Percentiles rank a stretch among this genome's conserved stretches.
Conservation (phyloP, 2,329 filamentous ascomycete genomes). For the Colletotrichum sp. region DNA sequence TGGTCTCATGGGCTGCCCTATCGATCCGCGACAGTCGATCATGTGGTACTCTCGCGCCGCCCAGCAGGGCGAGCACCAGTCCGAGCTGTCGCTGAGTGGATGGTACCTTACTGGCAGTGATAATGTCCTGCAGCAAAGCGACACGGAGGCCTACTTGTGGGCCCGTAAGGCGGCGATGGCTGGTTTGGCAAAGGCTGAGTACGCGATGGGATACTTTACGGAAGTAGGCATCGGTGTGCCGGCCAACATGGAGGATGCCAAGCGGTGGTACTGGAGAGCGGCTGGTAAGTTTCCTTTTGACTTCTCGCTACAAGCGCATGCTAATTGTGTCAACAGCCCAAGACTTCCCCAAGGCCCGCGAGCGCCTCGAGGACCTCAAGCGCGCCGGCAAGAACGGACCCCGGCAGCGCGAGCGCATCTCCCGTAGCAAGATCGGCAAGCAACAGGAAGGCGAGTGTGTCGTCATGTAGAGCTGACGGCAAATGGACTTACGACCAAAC, state of each 20-base stretch:
- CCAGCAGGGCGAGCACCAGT: slow-evolving; percentile 91
- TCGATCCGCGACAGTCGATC: slow-evolving; percentile 86
- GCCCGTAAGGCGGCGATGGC: slow-evolving; percentile 90
- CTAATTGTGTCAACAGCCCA: slow-evolving; percentile 67
- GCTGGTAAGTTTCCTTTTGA: slow-evolving; percentile 72
- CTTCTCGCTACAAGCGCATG: not conserved
- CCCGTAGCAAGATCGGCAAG: slow-evolving; percentile 79
- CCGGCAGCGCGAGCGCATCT: slow-evolving; percentile 79
- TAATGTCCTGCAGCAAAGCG: slow-evolving; percentile 86
- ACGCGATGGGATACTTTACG: slow-evolving; percentile 97
- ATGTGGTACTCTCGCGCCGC: slow-evolving; percentile 94
- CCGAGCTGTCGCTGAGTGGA: slow-evolving; percentile 83
- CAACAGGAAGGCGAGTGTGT: slow-evolving; percentile 89
- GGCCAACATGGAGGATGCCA: slow-evolving; percentile 90
- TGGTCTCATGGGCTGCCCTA: slow-evolving; percentile 79
- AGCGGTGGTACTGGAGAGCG: slow-evolving; percentile 97
- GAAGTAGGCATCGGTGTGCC: slow-evolving; percentile 92
- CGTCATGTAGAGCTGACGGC: slow-evolving; percentile 68
- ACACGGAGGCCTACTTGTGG: slow-evolving; percentile 97
- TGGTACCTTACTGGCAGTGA: slow-evolving; percentile 95
- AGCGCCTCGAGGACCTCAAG: slow-evolving; percentile 91
- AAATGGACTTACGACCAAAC: not conserved
- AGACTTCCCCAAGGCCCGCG: slow-evolving; percentile 91
- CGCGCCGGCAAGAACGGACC: slow-evolving; percentile 68
- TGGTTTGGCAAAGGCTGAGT: slow-evolving; percentile 91